Percentiles rank a stretch among this genome's conserved stretches.
phyloP scores from a whole-genome alignment of 331 rosid species.

The Cucumis variabilis region DNA sequence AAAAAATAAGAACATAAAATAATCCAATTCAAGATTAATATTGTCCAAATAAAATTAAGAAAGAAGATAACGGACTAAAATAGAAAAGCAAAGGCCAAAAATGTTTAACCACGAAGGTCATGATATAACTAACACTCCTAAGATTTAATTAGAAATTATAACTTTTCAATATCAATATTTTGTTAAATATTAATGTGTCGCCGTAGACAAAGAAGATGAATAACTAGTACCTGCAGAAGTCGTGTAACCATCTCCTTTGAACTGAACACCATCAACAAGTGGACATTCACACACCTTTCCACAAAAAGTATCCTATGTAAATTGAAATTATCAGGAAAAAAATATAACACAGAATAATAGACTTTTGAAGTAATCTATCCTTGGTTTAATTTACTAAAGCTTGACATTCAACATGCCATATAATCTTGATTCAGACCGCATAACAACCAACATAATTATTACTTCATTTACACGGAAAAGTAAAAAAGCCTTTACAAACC shows the following conservation, averaged over 20 bases:
- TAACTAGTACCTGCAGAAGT: conserved; percentile 70
- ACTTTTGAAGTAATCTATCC: background rate
- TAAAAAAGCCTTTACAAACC: too few species aligned
- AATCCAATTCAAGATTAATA: background rate
- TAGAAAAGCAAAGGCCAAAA: too few species aligned
- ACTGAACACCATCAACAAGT: too few species aligned
- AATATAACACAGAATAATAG: background rate
- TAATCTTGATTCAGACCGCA: conserved; percentile 63
- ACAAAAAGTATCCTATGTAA: conserved; percentile 89
- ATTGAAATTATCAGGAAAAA: conserved; percentile 31
- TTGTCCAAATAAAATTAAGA: background rate
- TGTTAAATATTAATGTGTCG: background rate
- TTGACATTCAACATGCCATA: conserved; percentile 23
- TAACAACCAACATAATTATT: too few species aligned
- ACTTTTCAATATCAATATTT: background rate
- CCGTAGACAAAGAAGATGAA: conserved; percentile 3
- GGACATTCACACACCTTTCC: too few species aligned
- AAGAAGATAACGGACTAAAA: background rate
- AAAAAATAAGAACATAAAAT: background rate
- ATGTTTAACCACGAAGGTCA: background rate
- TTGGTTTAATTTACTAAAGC: conserved; percentile 3
- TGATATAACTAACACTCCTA: background rate
- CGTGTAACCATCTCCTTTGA: conserved; percentile 99
- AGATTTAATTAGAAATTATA: background rate
- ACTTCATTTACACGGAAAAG: too few species aligned